Base-by-base conservation (phyloP, 495 filamentous ascomycete species). In the Chlorociboria aeruginascens region DNA sequence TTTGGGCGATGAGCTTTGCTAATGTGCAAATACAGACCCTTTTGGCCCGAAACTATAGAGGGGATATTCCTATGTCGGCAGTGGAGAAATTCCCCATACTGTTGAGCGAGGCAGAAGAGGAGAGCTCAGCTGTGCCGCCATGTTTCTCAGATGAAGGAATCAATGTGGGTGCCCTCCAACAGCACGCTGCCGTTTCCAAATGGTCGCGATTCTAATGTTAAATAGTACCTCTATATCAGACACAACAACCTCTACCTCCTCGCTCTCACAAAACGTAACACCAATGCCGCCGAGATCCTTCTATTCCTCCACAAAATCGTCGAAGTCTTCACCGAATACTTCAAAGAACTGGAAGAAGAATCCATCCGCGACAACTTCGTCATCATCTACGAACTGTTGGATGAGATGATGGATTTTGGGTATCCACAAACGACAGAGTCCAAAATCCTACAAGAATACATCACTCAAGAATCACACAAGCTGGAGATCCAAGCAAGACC, bases 341-440 rank as follows among this genome's bases (percentile, higher is more conserved):
- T 99, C 73, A 99, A 99, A 64, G 90, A 94, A 58, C 77, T 99
- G 45, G 93, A 99, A 65, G 93, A 99, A 66, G 93, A 99, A 67
- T 94, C 86, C 64, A 99, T 99, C 62, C 83, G 93, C 47, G 93
- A 99, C 69, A 99, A 99, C 71, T 99, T 97, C 57, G 93, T 99
- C 65, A 77, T 99, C 59, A 99, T 99, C 59, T 99, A 99, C 72
- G 93, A 99, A 68, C 68, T 99, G 45, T 78, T 99, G 53, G 93
- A 99, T 63, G 93, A 99, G 70, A 99, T 99, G 93, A 99, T 99
- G 93, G 93, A 99, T 65, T 99, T 97, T 69, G 93, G 93, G 42
- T 95, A 99, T 65, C 93, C 93, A 13, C 93, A 99, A 66, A 99
- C 93, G 16, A 99, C 93, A 45, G 93, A 99, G 67, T 88, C 77